Conservation (phyloP, 441 rosid species). For the Francoa sonchifolia region DNA sequence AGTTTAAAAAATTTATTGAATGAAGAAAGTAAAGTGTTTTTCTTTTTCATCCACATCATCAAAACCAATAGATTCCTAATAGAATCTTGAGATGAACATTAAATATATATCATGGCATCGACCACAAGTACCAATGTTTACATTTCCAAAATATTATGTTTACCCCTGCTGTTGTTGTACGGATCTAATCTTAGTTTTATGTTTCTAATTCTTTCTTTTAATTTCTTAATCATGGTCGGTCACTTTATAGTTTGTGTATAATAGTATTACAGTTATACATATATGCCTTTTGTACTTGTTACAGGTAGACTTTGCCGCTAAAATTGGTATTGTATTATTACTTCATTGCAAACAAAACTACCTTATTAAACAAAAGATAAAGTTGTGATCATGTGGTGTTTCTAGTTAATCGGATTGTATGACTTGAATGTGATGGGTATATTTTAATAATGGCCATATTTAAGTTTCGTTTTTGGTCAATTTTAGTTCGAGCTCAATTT, state of each 20-base stretch:
- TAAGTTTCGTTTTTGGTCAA: too few relatives aligned
- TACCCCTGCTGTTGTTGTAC: slow-evolving; percentile 12
- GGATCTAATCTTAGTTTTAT: slow-evolving; percentile 6
- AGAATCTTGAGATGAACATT: slow-evolving; percentile 20
- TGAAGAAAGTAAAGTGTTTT: slow-evolving; percentile 21
- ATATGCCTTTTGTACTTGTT: slow-evolving; percentile 15
- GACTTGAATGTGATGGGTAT: too few relatives aligned
- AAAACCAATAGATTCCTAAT: slow-evolving; percentile 14
- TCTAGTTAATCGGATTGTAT: slow-evolving; percentile 16
- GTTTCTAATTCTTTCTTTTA: slow-evolving; percentile 5
- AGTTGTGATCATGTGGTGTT: slow-evolving; percentile 14
- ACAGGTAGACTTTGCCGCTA: slow-evolving; percentile 22
- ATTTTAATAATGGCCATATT: too few relatives aligned
- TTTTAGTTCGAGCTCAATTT: too few relatives aligned
- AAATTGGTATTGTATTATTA: slow-evolving; percentile 12
- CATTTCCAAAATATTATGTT: slow-evolving; percentile 20
- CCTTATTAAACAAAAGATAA: slow-evolving; percentile 4
- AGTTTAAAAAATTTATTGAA: too few relatives aligned
- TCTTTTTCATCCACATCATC: slow-evolving; percentile 19
- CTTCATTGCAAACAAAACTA: slow-evolving; percentile 12
- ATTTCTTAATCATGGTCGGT: slow-evolving; percentile 7
- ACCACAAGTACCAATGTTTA: slow-evolving; percentile 16
- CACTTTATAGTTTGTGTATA: slow-evolving; percentile 18
- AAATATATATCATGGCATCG: slow-evolving; percentile 21
- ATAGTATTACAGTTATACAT: slow-evolving; percentile 12